These are phyloP conservation scores for Elongisporangium prolatum DNA, from an alignment of 352 stramenopile genomes.

Conservation along the genomic window DNA sequence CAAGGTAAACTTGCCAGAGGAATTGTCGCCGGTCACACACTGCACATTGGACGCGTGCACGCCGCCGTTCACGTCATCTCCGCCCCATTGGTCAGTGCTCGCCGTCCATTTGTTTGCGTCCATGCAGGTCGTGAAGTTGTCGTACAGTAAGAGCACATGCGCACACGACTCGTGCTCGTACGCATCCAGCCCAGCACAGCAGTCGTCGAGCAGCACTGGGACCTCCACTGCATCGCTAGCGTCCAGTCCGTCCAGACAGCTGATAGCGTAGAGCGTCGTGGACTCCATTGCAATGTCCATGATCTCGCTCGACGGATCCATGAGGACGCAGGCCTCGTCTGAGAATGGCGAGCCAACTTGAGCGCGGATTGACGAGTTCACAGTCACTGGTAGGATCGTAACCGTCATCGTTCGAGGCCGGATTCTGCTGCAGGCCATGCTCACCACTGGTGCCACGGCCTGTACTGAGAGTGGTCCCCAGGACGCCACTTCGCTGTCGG, in stretches of 20 bases:
- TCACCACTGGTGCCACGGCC: constrained; percentile 18
- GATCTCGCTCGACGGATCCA: not conserved
- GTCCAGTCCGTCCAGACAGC: constrained; percentile 43
- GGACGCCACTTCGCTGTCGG: constrained; percentile 14
- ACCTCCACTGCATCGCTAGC: constrained; percentile 32
- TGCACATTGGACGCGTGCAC: constrained; percentile 50
- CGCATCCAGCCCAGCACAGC: constrained; percentile 46
- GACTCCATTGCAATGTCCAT: constrained; percentile 2
- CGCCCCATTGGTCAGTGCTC: constrained; percentile 55
- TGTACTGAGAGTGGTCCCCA: constrained; percentile 30
- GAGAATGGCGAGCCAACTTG: constrained; percentile 6
- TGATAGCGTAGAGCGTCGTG: constrained; percentile 36
- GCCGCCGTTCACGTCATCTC: constrained; percentile 51
- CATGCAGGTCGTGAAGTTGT: constrained; percentile 43
- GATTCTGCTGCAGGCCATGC: constrained; percentile 23
- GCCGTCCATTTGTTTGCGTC: constrained; percentile 36
- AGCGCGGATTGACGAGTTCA: constrained; percentile 21
- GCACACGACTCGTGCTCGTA: constrained; percentile 33
- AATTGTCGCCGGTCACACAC: constrained; percentile 23
- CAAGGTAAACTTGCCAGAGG: constrained; percentile 31
- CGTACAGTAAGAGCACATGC: constrained; percentile 45
- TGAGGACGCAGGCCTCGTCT: not conserved
- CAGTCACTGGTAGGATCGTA: constrained; percentile 20
- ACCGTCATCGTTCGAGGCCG: constrained; percentile 33
- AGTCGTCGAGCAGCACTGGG: constrained; percentile 29